Conservation (phyloP, 441 rosid species). For the Melastoma candidum region DNA sequence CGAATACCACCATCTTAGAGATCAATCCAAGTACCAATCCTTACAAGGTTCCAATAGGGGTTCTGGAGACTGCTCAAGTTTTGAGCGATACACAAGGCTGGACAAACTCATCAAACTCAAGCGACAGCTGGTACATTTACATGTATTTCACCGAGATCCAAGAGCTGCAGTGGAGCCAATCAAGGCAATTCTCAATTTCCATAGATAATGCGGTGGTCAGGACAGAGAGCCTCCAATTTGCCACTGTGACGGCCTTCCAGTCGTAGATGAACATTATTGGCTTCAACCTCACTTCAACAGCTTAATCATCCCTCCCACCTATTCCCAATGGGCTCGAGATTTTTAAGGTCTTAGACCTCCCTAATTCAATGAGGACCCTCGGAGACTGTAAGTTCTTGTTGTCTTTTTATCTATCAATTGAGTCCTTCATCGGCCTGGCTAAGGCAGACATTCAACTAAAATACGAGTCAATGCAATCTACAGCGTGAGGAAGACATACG, state of each 20-base stretch:
- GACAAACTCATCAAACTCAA: conserved; percentile 6
- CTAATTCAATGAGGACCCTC: background rate
- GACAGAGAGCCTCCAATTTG: conserved; percentile 11
- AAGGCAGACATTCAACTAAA: too few species aligned
- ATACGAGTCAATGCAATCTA: conserved; percentile 11
- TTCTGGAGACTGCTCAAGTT: conserved; percentile 1
- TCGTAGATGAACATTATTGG: conserved; percentile 7
- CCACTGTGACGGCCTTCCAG: conserved; percentile 14
- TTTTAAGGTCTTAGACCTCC: background rate
- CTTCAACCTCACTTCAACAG: background rate
- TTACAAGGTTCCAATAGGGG: conserved; percentile 3
- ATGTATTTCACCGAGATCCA: conserved; percentile 17
- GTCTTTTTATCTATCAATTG: background rate
- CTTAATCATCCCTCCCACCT: conserved; percentile 7
- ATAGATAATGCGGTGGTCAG: background rate
- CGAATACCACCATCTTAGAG: background rate
- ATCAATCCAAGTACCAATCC: conserved; percentile 7
- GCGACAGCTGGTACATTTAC: conserved; percentile 7
- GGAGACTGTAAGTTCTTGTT: conserved; percentile 4
- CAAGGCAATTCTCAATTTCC: conserved; percentile 19
- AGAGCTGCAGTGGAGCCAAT: conserved; percentile 7
- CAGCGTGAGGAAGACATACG: conserved; percentile 25
- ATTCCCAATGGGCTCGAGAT: conserved; percentile 6
- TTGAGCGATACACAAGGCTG: too few species aligned
- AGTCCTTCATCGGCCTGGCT: background rate